These are phyloP conservation scores for Entomortierella beljakovae DNA, from an alignment of 192 early-diverging fungal genomes.

Conservation along the genomic window DNA sequence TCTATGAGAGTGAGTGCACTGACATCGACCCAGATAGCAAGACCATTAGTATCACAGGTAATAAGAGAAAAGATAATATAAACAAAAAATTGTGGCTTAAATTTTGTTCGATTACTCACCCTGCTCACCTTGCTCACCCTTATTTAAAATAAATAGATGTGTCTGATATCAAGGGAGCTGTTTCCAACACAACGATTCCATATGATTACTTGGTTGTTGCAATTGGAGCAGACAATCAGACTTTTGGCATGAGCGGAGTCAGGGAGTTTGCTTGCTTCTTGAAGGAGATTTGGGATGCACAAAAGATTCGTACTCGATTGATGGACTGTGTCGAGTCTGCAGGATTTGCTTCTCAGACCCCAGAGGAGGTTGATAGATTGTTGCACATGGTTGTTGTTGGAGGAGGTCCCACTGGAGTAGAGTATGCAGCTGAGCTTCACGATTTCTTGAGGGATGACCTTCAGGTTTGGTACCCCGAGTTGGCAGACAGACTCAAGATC, in stretches of 20 bases:
- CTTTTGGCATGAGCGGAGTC: conserved; percentile 85
- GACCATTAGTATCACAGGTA: conserved; percentile 81
- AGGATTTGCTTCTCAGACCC: conserved; percentile 78
- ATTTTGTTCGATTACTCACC: not conserved
- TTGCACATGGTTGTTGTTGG: conserved; percentile 87
- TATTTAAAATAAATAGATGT: conserved; percentile 59
- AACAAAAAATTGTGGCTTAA: not conserved
- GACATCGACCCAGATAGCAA: conserved; percentile 88
- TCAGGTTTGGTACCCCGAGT: conserved; percentile 79
- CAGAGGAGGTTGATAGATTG: conserved; percentile 76
- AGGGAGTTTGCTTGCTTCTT: conserved; percentile 81
- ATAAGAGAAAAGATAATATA: not conserved
- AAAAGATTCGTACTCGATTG: conserved; percentile 79
- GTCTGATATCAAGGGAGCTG: conserved; percentile 74
- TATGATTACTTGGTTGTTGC: conserved; percentile 86
- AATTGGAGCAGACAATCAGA: conserved; percentile 82
- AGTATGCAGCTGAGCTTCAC: conserved; percentile 87
- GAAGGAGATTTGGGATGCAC: conserved; percentile 83
- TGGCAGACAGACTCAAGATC: conserved; percentile 81
- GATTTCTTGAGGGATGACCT: conserved; percentile 86
- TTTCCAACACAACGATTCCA: conserved; percentile 64
- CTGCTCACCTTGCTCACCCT: not conserved
- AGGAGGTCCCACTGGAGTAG: conserved; percentile 71
- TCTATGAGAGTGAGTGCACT: conserved; percentile 92
- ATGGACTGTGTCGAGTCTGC: conserved; percentile 82